Evolutionary conservation across 2,329 filamentous ascomycete species (phyloP), one percentile per base, ranked within the genome.

Genomic region (Alternaria solani): DNA sequence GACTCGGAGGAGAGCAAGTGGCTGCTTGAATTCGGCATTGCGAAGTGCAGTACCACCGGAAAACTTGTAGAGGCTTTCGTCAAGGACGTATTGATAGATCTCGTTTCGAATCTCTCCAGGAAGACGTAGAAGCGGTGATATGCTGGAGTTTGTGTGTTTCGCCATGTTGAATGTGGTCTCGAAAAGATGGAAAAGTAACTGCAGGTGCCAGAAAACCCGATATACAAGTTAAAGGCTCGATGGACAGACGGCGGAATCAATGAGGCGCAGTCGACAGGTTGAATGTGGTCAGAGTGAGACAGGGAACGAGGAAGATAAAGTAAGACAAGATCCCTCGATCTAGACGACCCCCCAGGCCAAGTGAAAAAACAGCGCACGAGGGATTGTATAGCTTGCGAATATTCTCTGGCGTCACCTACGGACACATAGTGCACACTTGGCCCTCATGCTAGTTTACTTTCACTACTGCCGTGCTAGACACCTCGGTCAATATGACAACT

Each of bases 101-200:
- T 32, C 4, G 26, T 44, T 63, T 28, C 57, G 36, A n/a, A 58
- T 23, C 18, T 63, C 54, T 18, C 30, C 48, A 28, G 44, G 44
- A 14, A 47, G 44, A 47, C 28, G 26, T 28, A 47, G n/a, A 47
- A 36, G 52, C 25, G 36, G 47, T 44, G 38, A 25, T 5, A 26
- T 8, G 5, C 23, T 11, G 23, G 42, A 16, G 39, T 25, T 34
- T 9, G 6, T 30, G 23, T 52, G 8, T 7, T 39, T 41, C 28
- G 41, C 36, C 38, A 41, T 41, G 2, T 20, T 3, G 38, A 9
- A n/a, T 41, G 34, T 38, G 1, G 16, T n/a, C 34, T 38, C 34
- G 34, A 38, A 38, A n/a, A n/a, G 6, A 14, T 38, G 16, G 16
- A 34, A n/a, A 7, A n/a, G 38, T 41, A 41, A n/a, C 20, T n/a